A percentile compares a stretch with the other conserved stretches of the same genome.
phyloP scores from a whole-genome alignment of 129 eudicot species.

The Mikania micrantha region DNA sequence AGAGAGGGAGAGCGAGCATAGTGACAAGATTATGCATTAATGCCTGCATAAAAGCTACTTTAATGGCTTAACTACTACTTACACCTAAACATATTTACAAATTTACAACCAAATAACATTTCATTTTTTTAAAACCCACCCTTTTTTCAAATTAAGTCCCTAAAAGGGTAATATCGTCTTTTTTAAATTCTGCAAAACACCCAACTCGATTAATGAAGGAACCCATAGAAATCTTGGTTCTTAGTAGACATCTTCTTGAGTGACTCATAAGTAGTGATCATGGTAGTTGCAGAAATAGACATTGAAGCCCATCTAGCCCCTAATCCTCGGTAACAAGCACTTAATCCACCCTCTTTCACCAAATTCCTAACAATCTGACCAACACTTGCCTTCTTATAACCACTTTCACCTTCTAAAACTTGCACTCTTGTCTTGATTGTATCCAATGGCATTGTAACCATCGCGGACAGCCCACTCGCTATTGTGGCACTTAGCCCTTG shows the following conservation, averaged over 20 bases:
- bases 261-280: constrained; percentile 90
- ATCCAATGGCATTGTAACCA: constrained; percentile 84
- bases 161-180: too few relatives aligned
- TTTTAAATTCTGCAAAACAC: too few relatives aligned
- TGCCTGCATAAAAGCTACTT: too few relatives aligned
- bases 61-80: too few relatives aligned
- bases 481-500: constrained; percentile 68
- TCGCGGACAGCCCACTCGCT: constrained; percentile 76
- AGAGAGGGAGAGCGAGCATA: too few relatives aligned
- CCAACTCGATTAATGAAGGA: background rate
- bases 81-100: too few relatives aligned
- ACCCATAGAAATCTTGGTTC: constrained; percentile 31
- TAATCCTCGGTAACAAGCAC: constrained; percentile 77
- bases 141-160: too few relatives aligned
- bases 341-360: constrained; percentile 69
- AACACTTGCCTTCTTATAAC: constrained; percentile 23
- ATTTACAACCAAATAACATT: too few relatives aligned
- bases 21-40: too few relatives aligned
- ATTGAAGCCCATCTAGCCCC: constrained; percentile 93
- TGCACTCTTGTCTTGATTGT: constrained; percentile 85
- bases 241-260: constrained; percentile 64
- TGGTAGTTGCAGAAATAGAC: constrained; percentile 75
- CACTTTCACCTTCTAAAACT: constrained; percentile 47
- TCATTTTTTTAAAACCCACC: too few relatives aligned
- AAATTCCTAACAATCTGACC: constrained; percentile 42